Evolutionary conservation across 768 basidiomycete genomes (phyloP), one percentile per base, ranked within the genome.

Genomic region (Amanita fuliginea): DNA sequence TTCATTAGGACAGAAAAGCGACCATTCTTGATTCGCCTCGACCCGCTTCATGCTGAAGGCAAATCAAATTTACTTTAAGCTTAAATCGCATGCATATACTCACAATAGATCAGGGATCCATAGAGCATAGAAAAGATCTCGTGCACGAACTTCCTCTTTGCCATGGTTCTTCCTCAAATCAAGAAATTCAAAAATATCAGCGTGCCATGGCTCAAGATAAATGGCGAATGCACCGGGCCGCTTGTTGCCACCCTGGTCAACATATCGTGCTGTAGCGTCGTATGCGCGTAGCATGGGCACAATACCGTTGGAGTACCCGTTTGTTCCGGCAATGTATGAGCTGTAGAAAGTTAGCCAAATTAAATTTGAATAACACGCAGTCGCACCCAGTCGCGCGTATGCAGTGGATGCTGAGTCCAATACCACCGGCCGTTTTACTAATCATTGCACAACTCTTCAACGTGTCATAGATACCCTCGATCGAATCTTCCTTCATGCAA

Each of bases 171-270:
- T 98, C 60, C 96, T 77, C 41, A 99, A 76, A 62, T 98, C 95
- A 57, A 99, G 77, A 73, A 99, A 97, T 51, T 96, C 94, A 58
- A 98, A 96, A 62, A 99, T 66, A 64, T 98, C 96, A 14, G 90
- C 79, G 62, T 99, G 96, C 96, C 96, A 99, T 11, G 96, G 96
- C 69, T 99, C 96, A 61, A 98, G 74, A 69, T 99, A 99, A 64
- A 99, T 88, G 14, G 96, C 89, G 57, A 99, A 97, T 1, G 96
- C 96, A 53, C 96, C 96, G 1, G 96, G 96, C 21, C 96, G 87
- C 71, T 98, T 98, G 77, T 98, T 98, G 22, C 96, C 96, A 46
- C 96, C 95, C 62, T 97, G 95, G 64, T 98, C 96, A 50, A 98
- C 96, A 60, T 98, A 98, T 34, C 95, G 91, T 18, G 96, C 96